Base-by-base conservation (phyloP, 2,329 filamentous ascomycete species). In the Rasamsonia emersonii region DNA sequence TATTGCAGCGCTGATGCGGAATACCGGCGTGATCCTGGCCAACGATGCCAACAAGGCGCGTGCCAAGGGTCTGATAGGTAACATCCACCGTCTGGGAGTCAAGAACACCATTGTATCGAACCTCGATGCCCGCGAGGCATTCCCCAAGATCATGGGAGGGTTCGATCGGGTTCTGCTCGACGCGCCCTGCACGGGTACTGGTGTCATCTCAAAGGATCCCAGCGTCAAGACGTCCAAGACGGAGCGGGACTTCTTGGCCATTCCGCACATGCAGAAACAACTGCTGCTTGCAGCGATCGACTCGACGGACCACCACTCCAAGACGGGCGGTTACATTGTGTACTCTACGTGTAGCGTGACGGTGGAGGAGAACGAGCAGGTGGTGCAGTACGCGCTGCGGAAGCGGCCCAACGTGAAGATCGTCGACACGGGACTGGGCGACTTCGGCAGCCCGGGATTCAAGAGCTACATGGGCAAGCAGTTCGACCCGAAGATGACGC, bases 211-310 rank as follows among this genome's bases (percentile, higher is more conserved):
- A 42, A 98, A 98, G 67, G 91, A 98, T 61, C 77, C 89, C 18
- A 86, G 82, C 43, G 86, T 98, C 47, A 98, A 98, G 73, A 96
- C 89, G 15, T 96, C 95, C 70, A 96, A 96, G 71, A 93, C 84
- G 8, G 86, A 93, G 56, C 81, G 80, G 44, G 91, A 98, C 60
- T 98, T 98, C 67, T 75, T 95, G 59, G 77, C 82, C 51, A 75
- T 98, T 32, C 88, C 91, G 0, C 91, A 98, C 61, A 75, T 86
- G 38, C 91, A 98, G 62, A 95, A 95, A 61, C 88, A 96, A 63
- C 73, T 98, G 35, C 68, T 98, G 9, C 75, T 98, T 17, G 77
- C 86, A 5, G 91, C 91, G 29, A 94, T 98, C 42, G 91, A 98
- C 65, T 93, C 85, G 0, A 85, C 93, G 10, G 86, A 95, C 58